Evolutionary conservation across 805 yeast genomes (phyloP), one percentile per base, ranked within the genome.

Genomic region (Ogataea pignaliae): DNA sequence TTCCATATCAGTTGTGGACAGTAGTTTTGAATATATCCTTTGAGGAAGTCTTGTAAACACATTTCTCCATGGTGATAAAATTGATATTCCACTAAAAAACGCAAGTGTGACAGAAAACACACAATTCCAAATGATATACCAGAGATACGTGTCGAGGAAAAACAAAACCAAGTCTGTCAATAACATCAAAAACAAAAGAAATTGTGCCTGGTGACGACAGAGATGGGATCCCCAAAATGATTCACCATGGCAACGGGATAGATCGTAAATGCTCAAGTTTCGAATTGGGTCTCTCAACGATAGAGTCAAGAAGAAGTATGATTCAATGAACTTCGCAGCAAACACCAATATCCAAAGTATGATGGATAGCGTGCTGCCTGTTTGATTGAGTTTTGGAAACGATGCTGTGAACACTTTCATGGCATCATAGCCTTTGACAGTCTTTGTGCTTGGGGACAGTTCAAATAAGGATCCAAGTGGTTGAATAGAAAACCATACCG

Each of bases 101-200:
- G 81, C 73, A 14, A 77, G 55, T 12, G 70, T 61, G 11, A 76
- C 68, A 1, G 81, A 76, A 43, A 75, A 70, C 0, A 72, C 49
- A 15, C 81, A 73, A 43, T 75, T 77, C 75, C 80, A 76, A 8
- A 77, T 68, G 40, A 77, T 73, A 47, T 77, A 77, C 83, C 83
- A 77, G 14, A 77, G 62, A 46, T 77, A 77, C 0, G 82, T 77
- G 45, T 77, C 83, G 17, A 77, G 64, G 47, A 75, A 75, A 52
- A 75, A 77, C 32, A 77, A 61, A 3, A 76, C 70, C 47, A 75
- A 57, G 52, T 75, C 79, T 3, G 78, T 69, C 9, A 69, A 39
- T 29, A 61, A 58, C 51, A 77, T 69, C 41, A 77, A 57, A 0
- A 58, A 51, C 28, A 77, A 59, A 9, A 72, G 65, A 41, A 76